Conservation (phyloP, 192 early-diverging fungal species). For the Coemansia sp. region DNA sequence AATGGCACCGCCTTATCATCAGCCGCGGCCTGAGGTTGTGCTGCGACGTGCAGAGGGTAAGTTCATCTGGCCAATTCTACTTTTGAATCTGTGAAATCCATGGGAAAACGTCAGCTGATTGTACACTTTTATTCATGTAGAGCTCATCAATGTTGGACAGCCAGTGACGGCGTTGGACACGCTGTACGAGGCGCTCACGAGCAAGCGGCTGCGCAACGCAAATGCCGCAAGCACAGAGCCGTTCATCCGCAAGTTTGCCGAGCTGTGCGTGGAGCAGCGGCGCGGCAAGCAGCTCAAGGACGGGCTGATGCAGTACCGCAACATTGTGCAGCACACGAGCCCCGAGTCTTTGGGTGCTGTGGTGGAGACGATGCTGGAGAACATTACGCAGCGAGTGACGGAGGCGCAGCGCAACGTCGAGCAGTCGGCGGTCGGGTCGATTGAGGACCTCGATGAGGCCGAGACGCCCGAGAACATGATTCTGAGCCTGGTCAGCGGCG, state of each 20-base stretch:
- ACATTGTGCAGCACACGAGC: conserved; percentile 94
- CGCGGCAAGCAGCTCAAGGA: conserved; percentile 93
- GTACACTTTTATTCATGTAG: conserved; percentile 63
- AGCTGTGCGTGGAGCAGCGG: conserved; percentile 82
- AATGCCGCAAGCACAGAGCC: conserved; percentile 83
- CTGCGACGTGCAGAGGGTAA: conserved; percentile 85
- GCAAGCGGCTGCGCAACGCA: conserved; percentile 82
- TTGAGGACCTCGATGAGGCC: conserved; percentile 94
- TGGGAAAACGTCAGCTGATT: background rate
- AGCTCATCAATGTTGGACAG: conserved; percentile 78
- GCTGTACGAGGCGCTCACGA: conserved; percentile 89
- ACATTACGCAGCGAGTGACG: conserved; percentile 81
- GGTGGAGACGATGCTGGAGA: conserved; percentile 82
- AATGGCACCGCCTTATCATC: conserved; percentile 2
- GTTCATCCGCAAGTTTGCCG: conserved; percentile 90
- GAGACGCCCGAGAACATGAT: conserved; percentile 98
- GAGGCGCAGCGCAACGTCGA: conserved; percentile 92
- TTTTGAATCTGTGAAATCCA: conserved; percentile 2
- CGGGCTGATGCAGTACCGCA: conserved; percentile 96
- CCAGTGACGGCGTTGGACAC: conserved; percentile 77
- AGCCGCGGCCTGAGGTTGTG: conserved; percentile 75
- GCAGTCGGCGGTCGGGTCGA: conserved; percentile 73
- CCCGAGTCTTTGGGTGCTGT: conserved; percentile 87
- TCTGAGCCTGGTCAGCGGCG: conserved; percentile 90
- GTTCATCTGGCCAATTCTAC: background rate